A percentile compares a stretch with the other conserved stretches of the same genome.
Conservation (phyloP, 2,329 filamentous ascomycete species). For the Amauroascus niger region DNA sequence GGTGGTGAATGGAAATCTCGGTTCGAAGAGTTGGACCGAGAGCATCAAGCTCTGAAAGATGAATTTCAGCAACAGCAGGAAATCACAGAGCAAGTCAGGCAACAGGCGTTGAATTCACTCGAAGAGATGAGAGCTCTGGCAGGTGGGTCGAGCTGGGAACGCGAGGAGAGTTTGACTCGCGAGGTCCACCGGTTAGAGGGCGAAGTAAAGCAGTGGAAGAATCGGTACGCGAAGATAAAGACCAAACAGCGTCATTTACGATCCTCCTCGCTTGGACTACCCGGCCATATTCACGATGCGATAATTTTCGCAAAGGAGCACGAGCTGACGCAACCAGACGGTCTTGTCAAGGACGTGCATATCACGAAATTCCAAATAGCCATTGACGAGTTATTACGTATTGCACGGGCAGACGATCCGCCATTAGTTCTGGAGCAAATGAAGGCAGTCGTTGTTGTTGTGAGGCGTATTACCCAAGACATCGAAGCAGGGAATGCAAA, state of each 20-base stretch:
- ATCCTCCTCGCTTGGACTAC: slow-evolving; percentile 66
- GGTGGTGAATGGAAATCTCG: slow-evolving; percentile 54
- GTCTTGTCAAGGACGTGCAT: slow-evolving; percentile 80
- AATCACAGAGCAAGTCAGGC: slow-evolving; percentile 75
- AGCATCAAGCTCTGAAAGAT: slow-evolving; percentile 57
- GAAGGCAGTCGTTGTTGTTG: slow-evolving; percentile 72
- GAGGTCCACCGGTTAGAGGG: slow-evolving; percentile 68
- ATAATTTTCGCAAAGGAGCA: slow-evolving; percentile 54
- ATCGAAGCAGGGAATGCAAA: slow-evolving; percentile 52
- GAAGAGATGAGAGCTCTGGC: slow-evolving; percentile 81
- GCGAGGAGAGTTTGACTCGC: slow-evolving; percentile 66
- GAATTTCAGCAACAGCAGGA: slow-evolving; percentile 65
- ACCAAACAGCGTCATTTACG: slow-evolving; percentile 75
- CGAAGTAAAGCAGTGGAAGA: slow-evolving; percentile 83
- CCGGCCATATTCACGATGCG: slow-evolving; percentile 36
- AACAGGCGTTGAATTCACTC: slow-evolving; percentile 72
- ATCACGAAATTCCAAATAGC: slow-evolving; percentile 92
- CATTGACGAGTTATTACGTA: slow-evolving; percentile 78
- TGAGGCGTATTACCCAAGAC: slow-evolving; percentile 76
- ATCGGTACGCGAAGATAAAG: slow-evolving; percentile 77
- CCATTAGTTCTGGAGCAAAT: slow-evolving; percentile 71
- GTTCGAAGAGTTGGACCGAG: slow-evolving; percentile 44
- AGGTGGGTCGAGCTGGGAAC: slow-evolving; percentile 67
- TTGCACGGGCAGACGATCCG: slow-evolving; percentile 63
- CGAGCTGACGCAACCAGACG: slow-evolving; percentile 60